These are phyloP conservation scores for Lactarius pseudohatsudake DNA, from an alignment of 768 basidiomycete genomes.

Conservation along the genomic window DNA sequence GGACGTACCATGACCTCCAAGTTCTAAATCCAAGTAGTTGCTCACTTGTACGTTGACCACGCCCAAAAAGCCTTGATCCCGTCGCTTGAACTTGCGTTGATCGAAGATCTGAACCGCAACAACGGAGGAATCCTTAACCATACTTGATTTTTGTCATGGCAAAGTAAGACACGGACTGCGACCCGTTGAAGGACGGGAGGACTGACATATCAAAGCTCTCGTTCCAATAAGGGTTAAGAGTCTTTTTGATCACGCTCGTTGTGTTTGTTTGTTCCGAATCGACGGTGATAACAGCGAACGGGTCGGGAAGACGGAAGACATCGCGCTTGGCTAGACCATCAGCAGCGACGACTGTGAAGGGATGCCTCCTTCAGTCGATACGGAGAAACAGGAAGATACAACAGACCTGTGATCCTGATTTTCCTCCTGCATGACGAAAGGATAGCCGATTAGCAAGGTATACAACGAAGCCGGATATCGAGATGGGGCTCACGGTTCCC, in stretches of 20 bases:
- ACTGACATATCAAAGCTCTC: constrained; percentile 96
- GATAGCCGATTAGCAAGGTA: constrained; percentile 20
- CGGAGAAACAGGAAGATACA: not conserved
- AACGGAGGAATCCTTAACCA: constrained; percentile 96
- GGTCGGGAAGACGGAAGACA: constrained; percentile 94
- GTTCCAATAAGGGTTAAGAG: constrained; percentile 94
- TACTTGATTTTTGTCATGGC: constrained; percentile 46
- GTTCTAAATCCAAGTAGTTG: constrained; percentile 86
- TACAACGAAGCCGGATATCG: not conserved
- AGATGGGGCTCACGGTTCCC: constrained; percentile 33
- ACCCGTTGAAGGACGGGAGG: not conserved
- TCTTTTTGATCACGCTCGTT: constrained; percentile 96
- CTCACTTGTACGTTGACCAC: constrained; percentile 94
- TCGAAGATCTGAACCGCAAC: constrained; percentile 99
- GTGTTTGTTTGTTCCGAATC: constrained; percentile 98
- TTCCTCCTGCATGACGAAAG: constrained; percentile 50
- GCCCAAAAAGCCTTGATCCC: constrained; percentile 97
- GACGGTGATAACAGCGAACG: constrained; percentile 97
- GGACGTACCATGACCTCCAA: constrained; percentile 85
- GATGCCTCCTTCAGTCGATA: constrained; percentile 5
- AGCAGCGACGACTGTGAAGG: constrained; percentile 88
- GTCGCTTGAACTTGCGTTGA: constrained; percentile 97
- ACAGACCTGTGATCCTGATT: constrained; percentile 74
- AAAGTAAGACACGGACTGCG: constrained; percentile 18
- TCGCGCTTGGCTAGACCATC: constrained; percentile 93